phyloP scores from a whole-genome alignment of 106 monocot genomes.

The Platanthera guangdongensis region DNA sequence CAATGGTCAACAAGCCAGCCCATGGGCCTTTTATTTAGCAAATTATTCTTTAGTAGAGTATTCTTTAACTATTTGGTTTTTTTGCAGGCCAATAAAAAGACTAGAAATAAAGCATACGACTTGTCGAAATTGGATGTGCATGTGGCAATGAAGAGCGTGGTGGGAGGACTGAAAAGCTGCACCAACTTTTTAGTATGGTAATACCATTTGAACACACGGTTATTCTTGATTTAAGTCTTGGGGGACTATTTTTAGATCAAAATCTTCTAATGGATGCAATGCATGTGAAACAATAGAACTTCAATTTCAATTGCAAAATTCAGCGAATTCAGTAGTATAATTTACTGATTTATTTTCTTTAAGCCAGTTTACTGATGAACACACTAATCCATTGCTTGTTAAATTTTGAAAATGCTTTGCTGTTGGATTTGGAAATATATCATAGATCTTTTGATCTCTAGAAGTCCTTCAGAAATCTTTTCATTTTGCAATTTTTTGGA shows the following conservation, averaged over 20 bases:
- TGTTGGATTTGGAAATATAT: neutral
- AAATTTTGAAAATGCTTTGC: neutral
- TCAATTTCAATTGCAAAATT: too few species aligned
- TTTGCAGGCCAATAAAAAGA: conserved; percentile 75
- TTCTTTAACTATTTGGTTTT: neutral
- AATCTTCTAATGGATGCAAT: neutral
- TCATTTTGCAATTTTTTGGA: neutral
- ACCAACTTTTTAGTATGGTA: conserved; percentile 81
- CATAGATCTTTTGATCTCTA: neutral
- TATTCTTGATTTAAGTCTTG: neutral
- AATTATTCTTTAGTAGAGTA: too few species aligned
- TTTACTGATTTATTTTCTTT: neutral
- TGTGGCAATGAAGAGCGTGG: conserved; percentile 70
- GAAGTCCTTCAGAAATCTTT: neutral
- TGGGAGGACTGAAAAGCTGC: conserved; percentile 51
- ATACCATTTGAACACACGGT: neutral
- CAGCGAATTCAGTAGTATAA: neutral
- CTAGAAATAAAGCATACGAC: conserved; percentile 88
- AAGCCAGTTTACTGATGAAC: neutral
- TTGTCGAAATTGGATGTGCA: conserved; percentile 88
- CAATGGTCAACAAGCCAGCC: neutral
- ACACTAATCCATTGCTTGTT: too few species aligned
- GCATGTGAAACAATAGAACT: too few species aligned
- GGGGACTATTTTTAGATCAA: neutral
- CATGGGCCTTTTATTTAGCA: neutral